These are phyloP conservation scores for Adansonia gregorii DNA, from an alignment of 441 rosid genomes.

Conservation along the genomic window DNA sequence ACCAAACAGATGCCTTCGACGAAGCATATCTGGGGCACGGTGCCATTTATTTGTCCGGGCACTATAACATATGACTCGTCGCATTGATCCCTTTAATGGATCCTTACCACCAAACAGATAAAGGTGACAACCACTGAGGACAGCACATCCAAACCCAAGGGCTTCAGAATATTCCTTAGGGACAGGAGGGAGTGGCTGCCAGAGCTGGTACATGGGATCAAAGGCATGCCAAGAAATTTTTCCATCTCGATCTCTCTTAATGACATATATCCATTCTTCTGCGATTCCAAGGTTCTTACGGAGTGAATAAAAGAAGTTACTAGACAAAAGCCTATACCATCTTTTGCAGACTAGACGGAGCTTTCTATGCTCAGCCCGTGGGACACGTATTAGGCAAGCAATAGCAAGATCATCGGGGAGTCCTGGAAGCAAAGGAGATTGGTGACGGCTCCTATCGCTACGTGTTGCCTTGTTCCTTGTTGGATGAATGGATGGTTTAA, in stretches of 20 bases:
- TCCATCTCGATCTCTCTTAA: slow-evolving; percentile 56
- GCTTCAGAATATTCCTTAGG: slow-evolving; percentile 60
- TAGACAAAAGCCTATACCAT: slow-evolving; percentile 55
- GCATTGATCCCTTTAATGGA: slow-evolving; percentile 54
- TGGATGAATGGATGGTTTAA: slow-evolving; percentile 65
- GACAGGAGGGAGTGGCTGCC: slow-evolving; percentile 63
- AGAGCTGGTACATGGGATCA: slow-evolving; percentile 57
- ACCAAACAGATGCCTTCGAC: slow-evolving; percentile 55
- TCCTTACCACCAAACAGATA: slow-evolving; percentile 66
- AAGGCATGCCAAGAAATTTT: slow-evolving; percentile 66
- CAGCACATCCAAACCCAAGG: slow-evolving; percentile 62
- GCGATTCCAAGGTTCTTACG: slow-evolving; percentile 57
- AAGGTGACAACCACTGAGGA: slow-evolving; percentile 60
- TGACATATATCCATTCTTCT: slow-evolving; percentile 60
- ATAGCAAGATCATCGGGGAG: slow-evolving; percentile 65
- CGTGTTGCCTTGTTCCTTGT: slow-evolving; percentile 46
- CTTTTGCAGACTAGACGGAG: slow-evolving; percentile 61
- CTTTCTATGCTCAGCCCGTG: slow-evolving; percentile 53
- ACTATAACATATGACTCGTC: slow-evolving; percentile 56
- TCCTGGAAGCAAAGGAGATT: slow-evolving; percentile 57
- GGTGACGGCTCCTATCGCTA: slow-evolving; percentile 51
- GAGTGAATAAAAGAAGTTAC: slow-evolving; percentile 56
- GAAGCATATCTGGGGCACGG: slow-evolving; percentile 64
- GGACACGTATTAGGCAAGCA: slow-evolving; percentile 61
- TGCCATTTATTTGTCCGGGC: slow-evolving; percentile 63